Conservation (phyloP, 1,139 yeast genomes). For the Magnusiomyces clavatus region DNA sequence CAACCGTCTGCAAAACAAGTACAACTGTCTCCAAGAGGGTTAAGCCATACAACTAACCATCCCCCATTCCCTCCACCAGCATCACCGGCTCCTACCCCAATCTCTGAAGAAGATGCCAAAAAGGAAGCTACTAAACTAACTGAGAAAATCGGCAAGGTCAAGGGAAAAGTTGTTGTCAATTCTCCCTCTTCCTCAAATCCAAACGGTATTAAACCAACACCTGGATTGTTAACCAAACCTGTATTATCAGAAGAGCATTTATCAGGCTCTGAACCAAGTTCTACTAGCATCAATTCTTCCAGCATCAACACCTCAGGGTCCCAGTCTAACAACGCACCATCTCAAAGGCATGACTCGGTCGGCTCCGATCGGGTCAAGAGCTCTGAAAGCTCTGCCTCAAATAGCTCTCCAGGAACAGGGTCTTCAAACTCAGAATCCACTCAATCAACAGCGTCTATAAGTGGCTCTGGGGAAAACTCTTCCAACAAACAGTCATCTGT, state of each 20-base stretch:
- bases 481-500: conserved; percentile 53
- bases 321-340: too few relatives aligned
- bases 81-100: neutral
- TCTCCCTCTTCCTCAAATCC: conserved; percentile 2
- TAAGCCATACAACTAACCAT: neutral
- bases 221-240: neutral
- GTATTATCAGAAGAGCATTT: too few relatives aligned
- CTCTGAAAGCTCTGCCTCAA: too few relatives aligned
- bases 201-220: conserved; percentile 6
- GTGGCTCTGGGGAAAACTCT: conserved; percentile 30
- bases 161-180: conserved; percentile 14
- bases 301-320: too few relatives aligned
- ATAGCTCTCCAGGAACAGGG: too few relatives aligned
- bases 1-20: neutral
- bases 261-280: neutral
- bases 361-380: too few relatives aligned
- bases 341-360: too few relatives aligned
- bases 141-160: conserved; percentile 14
- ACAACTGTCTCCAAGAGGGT: neutral
- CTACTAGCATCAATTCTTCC: neutral
- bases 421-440: too few relatives aligned
- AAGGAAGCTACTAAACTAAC: conserved; percentile 15
- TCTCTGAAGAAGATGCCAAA: conserved; percentile 13
- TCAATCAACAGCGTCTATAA: neutral
- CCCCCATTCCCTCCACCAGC: neutral